Evolutionary conservation across 176 grass and related monocot genomes (phyloP), one percentile per base, ranked within the genome.

Genomic region (Oropetium thomaeum): DNA sequence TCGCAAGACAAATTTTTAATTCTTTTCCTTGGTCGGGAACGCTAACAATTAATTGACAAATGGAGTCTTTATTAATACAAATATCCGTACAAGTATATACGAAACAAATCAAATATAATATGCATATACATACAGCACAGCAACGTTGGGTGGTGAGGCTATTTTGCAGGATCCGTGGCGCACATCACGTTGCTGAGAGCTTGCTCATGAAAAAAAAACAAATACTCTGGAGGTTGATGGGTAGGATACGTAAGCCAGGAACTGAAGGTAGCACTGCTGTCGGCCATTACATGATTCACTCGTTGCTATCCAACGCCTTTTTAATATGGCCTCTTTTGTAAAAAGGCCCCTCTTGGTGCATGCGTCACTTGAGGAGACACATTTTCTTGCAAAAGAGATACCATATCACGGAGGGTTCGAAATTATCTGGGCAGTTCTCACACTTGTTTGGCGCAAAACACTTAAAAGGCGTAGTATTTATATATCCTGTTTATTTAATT

Each of bases 231-330:
- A 39, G 39, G 81, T 58, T 37, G 58, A 73, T 58, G 22, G 49
- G 69, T 23, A 64, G 47, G 47, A 44, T 43, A 66, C 47, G 37
- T 75, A 67, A 74, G 69, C 61, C 44, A 66, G 51, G 69, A 73
- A 73, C 38, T 65, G 45, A 64, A 45, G 49, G 37, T n/a, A 67
- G 62, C 62, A 75, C 71, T 76, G 6, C 51, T 83, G 72, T 83
- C 81, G 64, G 81, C 72, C 81, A 76, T 61, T 76, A 19, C 52
- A 51, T 47, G 52, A 64, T 81, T 47, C 41, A 37, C 44, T 32
- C 7, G 14, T 75, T 69, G 52, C 58, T 62, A 31, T 48, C 61
- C 11, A 10, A 11, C 22, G n/a, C 67, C 28, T 70, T 52, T 77
- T 77, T 26, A 4, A 26, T 55, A 17, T 26, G 14, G 59, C 58